phyloP scores from a whole-genome alignment of 805 yeast genomes.

The Sporopachydermia lactativora region DNA sequence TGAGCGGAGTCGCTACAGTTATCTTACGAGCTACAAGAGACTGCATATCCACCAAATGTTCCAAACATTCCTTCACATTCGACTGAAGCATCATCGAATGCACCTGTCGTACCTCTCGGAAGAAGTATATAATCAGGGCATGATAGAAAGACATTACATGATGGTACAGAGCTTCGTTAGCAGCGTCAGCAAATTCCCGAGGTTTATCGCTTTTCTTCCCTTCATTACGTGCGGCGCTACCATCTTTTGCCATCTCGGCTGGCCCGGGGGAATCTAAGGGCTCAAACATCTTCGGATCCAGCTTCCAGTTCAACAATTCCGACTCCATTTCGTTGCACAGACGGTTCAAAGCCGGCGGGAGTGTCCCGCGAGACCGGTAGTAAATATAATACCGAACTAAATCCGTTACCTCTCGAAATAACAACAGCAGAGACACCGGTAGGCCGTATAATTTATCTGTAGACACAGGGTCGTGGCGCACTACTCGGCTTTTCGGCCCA shows the following conservation, averaged over 20 bases:
- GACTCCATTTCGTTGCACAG: slow-evolving; percentile 27
- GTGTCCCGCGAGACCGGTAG: slow-evolving; percentile 18
- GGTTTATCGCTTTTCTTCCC: not conserved
- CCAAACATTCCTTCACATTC: slow-evolving; percentile 44
- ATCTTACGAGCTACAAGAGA: slow-evolving; percentile 31
- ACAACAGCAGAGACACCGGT: slow-evolving; percentile 62
- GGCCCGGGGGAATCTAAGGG: slow-evolving; percentile 25
- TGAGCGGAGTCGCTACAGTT: slow-evolving; percentile 55
- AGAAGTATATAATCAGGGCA: slow-evolving; percentile 57
- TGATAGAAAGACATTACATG: slow-evolving; percentile 71
- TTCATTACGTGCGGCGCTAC: slow-evolving; percentile 7
- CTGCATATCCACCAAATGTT: slow-evolving; percentile 51
- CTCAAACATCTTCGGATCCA: slow-evolving; percentile 37
- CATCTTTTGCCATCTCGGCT: slow-evolving; percentile 3
- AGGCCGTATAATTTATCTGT: slow-evolving; percentile 76
- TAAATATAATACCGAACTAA: slow-evolving; percentile 48
- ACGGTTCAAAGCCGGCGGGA: slow-evolving; percentile 17
- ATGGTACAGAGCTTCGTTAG: slow-evolving; percentile 61
- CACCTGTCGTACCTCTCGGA: slow-evolving; percentile 43
- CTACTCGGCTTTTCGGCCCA: slow-evolving; percentile 25
- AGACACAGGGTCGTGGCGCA: slow-evolving; percentile 44
- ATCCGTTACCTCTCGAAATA: slow-evolving; percentile 62
- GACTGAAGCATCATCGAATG: slow-evolving; percentile 45
- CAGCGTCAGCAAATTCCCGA: slow-evolving; percentile 15
- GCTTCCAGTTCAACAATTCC: slow-evolving; percentile 47